phyloP scores from a whole-genome alignment of 2,329 filamentous ascomycete species.

The Fusarium hainanense region DNA sequence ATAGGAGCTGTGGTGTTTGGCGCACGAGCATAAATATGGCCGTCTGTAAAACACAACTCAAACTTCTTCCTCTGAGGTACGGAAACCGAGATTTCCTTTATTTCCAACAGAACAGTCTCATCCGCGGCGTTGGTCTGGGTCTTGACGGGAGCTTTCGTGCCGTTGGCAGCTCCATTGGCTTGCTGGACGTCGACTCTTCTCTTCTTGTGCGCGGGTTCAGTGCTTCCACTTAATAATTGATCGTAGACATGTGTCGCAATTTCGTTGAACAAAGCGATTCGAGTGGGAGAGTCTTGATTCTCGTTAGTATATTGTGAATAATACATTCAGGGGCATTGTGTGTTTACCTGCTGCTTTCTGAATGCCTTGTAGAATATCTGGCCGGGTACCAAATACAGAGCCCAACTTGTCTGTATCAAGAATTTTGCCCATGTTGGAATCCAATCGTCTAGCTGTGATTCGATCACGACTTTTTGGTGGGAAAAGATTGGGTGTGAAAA shows the following conservation, averaged over 20 bases:
- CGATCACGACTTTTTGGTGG: conserved; percentile 32
- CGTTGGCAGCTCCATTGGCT: conserved; percentile 41
- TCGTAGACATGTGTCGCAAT: conserved; percentile 64
- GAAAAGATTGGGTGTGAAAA: conserved; percentile 14
- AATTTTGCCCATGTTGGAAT: conserved; percentile 53
- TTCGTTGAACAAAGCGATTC: conserved; percentile 66
- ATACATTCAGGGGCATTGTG: conserved; percentile 32
- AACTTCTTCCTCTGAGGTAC: conserved; percentile 76
- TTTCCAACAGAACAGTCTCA: conserved; percentile 66
- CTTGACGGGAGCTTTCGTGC: conserved; percentile 38
- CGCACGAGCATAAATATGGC: conserved; percentile 67
- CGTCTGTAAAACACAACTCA: conserved; percentile 70
- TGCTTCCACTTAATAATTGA: conserved; percentile 51
- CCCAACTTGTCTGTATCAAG: conserved; percentile 64
- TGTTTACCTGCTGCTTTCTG: conserved; percentile 62
- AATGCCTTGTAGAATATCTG: conserved; percentile 67
- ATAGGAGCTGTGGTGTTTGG: conserved; percentile 64
- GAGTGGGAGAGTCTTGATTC: conserved; percentile 61
- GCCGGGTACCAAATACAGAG: conserved; percentile 65
- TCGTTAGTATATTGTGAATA: conserved; percentile 16
- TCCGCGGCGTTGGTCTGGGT: conserved; percentile 53
- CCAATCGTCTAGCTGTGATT: conserved; percentile 15
- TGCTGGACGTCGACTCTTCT: conserved; percentile 61
- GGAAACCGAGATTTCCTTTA: conserved; percentile 75
- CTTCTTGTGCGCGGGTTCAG: conserved; percentile 63